These are phyloP conservation scores for Spatholobus suberectus DNA, from an alignment of 306 rosid genomes.

Conservation along the genomic window DNA sequence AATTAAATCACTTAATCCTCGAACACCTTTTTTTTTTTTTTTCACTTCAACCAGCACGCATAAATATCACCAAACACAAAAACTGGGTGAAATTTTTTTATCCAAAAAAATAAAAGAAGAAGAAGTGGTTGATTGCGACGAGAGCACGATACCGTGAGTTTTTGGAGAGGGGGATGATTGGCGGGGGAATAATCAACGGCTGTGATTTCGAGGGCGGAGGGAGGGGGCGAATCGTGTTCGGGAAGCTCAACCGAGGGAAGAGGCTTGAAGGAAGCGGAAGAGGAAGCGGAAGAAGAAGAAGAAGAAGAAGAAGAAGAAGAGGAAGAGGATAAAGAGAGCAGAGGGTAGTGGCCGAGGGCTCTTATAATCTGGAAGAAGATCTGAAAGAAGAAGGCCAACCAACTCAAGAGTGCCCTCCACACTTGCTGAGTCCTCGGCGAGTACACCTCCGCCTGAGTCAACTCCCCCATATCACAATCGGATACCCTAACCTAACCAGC, in stretches of 20 bases:
- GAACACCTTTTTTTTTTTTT: background rate
- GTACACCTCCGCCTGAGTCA: constrained; percentile 89
- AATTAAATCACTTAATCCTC: background rate
- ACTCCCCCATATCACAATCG: constrained; percentile 77
- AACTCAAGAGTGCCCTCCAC: constrained; percentile 80
- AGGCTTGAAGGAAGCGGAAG: constrained; percentile 69
- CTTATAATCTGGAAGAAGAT: constrained; percentile 87
- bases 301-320: constrained; percentile 58
- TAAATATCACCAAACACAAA: background rate
- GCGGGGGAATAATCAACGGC: constrained; percentile 39
- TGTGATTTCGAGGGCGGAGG: constrained; percentile 57
- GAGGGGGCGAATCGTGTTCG: constrained; percentile 50
- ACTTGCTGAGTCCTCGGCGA: constrained; percentile 66
- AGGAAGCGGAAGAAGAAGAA: constrained; percentile 49
- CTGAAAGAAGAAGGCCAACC: constrained; percentile 89
- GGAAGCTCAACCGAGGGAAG: constrained; percentile 76
- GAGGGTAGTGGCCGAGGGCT: constrained; percentile 76
- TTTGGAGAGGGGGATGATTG: constrained; percentile 44
- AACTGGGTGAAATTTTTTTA: background rate
- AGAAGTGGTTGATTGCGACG: background rate
- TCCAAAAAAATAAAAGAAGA: too few relatives aligned
- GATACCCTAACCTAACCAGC: background rate
- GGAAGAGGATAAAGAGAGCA: constrained; percentile 72
- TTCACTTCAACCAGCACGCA: background rate
- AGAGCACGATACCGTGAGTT: constrained; percentile 65